Evolutionary conservation across 1,139 yeast genomes (phyloP), one percentile per base, ranked within the genome.

Genomic region (Hanseniaspora gamundiae): DNA sequence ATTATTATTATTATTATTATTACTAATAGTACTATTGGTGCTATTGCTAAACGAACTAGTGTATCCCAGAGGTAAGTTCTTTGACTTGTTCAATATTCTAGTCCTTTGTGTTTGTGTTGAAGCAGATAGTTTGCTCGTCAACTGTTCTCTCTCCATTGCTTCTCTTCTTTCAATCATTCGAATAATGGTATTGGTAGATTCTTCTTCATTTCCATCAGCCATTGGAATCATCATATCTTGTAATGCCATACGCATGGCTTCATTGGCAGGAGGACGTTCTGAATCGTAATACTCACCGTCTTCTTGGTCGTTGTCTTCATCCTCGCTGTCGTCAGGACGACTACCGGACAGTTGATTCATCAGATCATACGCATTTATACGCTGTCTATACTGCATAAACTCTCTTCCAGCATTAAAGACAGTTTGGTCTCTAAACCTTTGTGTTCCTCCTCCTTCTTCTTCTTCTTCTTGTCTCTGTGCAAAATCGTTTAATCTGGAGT

Each of bases 151-250:
- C 51, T 69, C 71, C 49, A 44, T 59, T 41, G 52, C 64, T 45
- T 64, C 68, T 22, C 64, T 49, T 28, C 55, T 57, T 48, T 65
- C 64, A 40, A 65, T 60, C 53, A 58, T 52, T 27, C 54, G 51
- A 42, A 64, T 54, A 14, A 64, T 55, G 43, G 56, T 51, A 39
- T 53, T 58, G 7, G 71, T 68, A 8, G 65, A 53, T 16, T 53
- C 60, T 26, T 60, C 64, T 11, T 58, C 64, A 28, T 51, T 56
- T 19, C 47, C 46, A 52, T 20, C 43, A 53, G 38, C 40, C 36
- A 16, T 35, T 38, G 30, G 31, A 43, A 9, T 42, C 40, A 22
- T 45, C 41, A 17, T 36, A 33, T 22, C 17, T 27, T n/a, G 20
- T 20, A 35, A 35, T 5, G 13, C 13, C 4, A 16, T 3, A n/a